Base-by-base conservation (phyloP, 2,329 filamentous ascomycete species). In the Aspergillus sp. region DNA sequence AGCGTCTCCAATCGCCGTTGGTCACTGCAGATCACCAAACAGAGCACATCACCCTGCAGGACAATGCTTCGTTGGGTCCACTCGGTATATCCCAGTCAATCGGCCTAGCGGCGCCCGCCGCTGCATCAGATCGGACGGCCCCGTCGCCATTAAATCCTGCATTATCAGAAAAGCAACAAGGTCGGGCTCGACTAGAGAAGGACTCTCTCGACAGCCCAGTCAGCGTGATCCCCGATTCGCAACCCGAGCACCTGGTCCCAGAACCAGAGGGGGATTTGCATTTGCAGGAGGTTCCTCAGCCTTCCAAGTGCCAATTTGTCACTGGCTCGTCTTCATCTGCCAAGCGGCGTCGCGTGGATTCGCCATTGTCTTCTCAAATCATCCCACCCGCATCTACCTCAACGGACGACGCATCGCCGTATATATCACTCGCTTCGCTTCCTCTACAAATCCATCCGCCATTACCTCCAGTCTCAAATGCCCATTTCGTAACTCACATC, bases 401-500 rank as follows among this genome's bases (percentile, higher is more conserved):
- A 34, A 28, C 32, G 35, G 4, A 34, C 8, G 27, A 40, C 27
- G 11, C 10, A 26, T 35, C 11, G n/a, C n/a, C 11, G 13, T 9
- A 34, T 38, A 33, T 45, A 27, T 39, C 42, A 27, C 45, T 55
- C 27, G 36, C 47, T 19, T 31, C 45, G 5, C 54, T 66, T n/a
- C 67, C 66, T 5, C 44, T 62, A 32, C 47, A 62, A 48, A 79
- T 87, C 38, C 65, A 67, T 3, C 67, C 83, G 0, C 75, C 78
- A 0, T 73, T 71, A 0, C 83, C 85, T 0, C 61, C 71, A 4
- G 68, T 75, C 1, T 75, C 74, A 4, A 62, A 67, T 11, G 50
- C 45, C 2, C 54, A 64, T 2, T 63, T 86, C 39, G 60, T 47
- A 47, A 74, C 75, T 30, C 68, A 88, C 34, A 61, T 87, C 33